Conservation (phyloP, 768 basidiomycete species). For the Agrocybe praecox region DNA sequence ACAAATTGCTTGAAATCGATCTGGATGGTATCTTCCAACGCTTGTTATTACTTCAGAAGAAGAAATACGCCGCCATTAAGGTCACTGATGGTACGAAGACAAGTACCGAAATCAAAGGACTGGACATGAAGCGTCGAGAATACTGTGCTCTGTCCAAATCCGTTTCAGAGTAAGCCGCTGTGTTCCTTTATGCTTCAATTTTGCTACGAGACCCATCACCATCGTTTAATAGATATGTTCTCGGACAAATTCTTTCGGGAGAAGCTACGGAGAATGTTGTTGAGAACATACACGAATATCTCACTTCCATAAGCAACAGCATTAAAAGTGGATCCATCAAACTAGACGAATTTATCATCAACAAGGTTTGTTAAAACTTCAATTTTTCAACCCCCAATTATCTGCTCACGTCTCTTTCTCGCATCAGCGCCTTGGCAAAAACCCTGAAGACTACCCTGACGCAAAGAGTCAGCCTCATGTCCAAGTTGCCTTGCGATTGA, state of each 20-base stretch:
- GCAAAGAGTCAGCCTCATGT: constrained; percentile 95
- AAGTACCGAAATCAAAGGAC: constrained; percentile 89
- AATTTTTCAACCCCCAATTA: neutral
- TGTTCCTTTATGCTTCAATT: neutral
- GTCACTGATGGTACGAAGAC: constrained; percentile 80
- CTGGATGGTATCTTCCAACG: constrained; percentile 94
- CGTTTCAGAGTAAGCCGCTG: constrained; percentile 77
- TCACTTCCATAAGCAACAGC: constrained; percentile 73
- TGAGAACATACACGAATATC: constrained; percentile 90
- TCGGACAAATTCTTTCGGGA: constrained; percentile 90
- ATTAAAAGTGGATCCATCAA: constrained; percentile 78
- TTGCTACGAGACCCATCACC: neutral
- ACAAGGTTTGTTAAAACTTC: constrained; percentile 65
- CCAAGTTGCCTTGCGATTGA: constrained; percentile 92
- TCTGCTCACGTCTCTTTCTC: constrained; percentile 1
- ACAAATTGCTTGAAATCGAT: constrained; percentile 95
- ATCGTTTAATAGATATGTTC: constrained; percentile 65
- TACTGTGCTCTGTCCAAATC: constrained; percentile 91
- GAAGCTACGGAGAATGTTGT: constrained; percentile 89
- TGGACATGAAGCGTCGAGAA: constrained; percentile 99
- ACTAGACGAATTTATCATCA: constrained; percentile 93
- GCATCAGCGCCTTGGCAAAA: constrained; percentile 89
- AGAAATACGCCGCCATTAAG: constrained; percentile 98
- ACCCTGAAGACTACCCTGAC: constrained; percentile 96
- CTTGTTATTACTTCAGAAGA: constrained; percentile 92